These are phyloP conservation scores for Breviolum minutum DNA, from an alignment of 73 alveolate genomes.

Conservation along the genomic window DNA sequence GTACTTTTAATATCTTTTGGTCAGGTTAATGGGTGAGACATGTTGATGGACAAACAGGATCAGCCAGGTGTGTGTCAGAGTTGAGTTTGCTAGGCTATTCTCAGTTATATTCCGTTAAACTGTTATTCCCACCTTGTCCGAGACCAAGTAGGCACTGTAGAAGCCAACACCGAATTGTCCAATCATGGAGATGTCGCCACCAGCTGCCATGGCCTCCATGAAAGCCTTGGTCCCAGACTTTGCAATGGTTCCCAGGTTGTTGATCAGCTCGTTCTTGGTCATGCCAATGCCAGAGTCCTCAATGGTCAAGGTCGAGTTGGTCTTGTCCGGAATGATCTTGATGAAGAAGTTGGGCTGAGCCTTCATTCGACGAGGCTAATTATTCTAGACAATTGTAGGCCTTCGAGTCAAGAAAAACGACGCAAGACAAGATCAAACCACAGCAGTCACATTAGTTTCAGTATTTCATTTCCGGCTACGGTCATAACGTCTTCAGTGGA, in stretches of 20 bases:
- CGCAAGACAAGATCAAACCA: too few relatives aligned
- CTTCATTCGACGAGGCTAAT: not conserved
- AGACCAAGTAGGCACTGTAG: not conserved
- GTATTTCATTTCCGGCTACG: too few relatives aligned
- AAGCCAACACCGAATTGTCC: not conserved
- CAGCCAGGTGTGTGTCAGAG: not conserved
- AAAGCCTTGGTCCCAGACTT: conserved; percentile 99
- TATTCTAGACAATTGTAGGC: too few relatives aligned
- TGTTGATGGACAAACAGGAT: too few relatives aligned
- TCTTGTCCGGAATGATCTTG: conserved; percentile 99
- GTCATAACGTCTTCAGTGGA: too few relatives aligned
- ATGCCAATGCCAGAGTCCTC: conserved; percentile 97
- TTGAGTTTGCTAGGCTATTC: not conserved
- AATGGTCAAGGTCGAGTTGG: conserved; percentile 99
- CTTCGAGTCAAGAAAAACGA: too few relatives aligned
- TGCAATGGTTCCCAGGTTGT: conserved; percentile 98
- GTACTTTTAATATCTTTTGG: too few relatives aligned
- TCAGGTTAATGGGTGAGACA: too few relatives aligned
- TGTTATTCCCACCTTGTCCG: not conserved
- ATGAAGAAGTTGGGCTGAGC: conserved; percentile 98
- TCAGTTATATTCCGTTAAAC: conserved; percentile 7
- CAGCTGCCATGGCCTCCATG: conserved; percentile 99
- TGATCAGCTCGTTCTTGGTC: conserved; percentile 35
- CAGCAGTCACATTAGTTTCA: too few relatives aligned
- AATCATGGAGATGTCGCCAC: conserved; percentile 96